These are phyloP conservation scores for Corylus americana DNA, from an alignment of 306 rosid species.

Conservation along the genomic window DNA sequence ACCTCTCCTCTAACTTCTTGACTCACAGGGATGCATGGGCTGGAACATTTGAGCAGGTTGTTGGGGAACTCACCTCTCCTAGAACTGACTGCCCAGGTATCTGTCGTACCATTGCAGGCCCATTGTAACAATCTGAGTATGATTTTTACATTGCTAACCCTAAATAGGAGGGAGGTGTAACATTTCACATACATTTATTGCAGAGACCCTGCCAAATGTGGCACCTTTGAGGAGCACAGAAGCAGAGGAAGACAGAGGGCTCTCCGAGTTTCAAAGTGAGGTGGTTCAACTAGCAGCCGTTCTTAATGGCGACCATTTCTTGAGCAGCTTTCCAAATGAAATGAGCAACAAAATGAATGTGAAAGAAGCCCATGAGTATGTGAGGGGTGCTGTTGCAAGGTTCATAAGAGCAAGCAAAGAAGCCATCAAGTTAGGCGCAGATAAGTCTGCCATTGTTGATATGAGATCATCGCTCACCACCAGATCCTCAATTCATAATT, in stretches of 20 bases:
- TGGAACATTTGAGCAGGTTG: constrained; percentile 83
- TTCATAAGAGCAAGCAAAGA: constrained; percentile 95
- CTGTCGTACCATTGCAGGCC: not conserved
- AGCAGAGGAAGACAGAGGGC: constrained; percentile 60
- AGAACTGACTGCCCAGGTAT: constrained; percentile 97
- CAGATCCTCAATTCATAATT: constrained; percentile 67
- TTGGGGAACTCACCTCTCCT: constrained; percentile 68
- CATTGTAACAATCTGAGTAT: not conserved
- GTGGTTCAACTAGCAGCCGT: constrained; percentile 92
- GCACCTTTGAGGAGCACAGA: constrained; percentile 66
- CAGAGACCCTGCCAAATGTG: constrained; percentile 89
- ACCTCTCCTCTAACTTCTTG: constrained; percentile 82
- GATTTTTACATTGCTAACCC: not conserved
- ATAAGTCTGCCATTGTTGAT: constrained; percentile 89
- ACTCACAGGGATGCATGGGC: constrained; percentile 99
- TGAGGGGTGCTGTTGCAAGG: constrained; percentile 79
- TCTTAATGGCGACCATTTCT: constrained; percentile 87
- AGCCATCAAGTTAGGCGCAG: constrained; percentile 89
- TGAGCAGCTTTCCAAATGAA: constrained; percentile 88
- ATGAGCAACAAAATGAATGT: constrained; percentile 88
- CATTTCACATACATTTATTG: constrained; percentile 5
- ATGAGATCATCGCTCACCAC: constrained; percentile 99
- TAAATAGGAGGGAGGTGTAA: not conserved
- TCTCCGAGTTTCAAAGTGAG: constrained; percentile 92
- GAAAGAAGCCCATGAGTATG: constrained; percentile 77